Percentiles rank a stretch among this genome's conserved stretches.
Evolutionary conservation across 192 early-diverging fungal species (phyloP).

Genomic region (Rhizoclosmatium sp.): DNA sequence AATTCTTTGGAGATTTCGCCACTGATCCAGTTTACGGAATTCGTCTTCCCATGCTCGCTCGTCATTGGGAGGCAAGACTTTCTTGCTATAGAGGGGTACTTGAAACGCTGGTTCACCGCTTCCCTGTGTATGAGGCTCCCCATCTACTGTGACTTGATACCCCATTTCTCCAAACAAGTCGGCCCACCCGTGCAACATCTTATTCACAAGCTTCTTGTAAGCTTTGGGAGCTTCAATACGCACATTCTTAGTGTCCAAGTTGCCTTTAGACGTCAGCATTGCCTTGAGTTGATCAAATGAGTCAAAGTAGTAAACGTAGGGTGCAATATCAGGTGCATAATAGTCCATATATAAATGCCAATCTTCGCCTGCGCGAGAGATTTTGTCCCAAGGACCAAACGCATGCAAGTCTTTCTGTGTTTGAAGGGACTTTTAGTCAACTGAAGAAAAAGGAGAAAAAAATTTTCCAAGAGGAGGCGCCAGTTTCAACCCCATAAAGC

Average conservation of each 20-base stretch:
- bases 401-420: slow-evolving; percentile 28
- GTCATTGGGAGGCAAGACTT: not conserved
- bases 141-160: slow-evolving; percentile 21
- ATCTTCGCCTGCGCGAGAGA: slow-evolving; percentile 32
- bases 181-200: slow-evolving; percentile 27
- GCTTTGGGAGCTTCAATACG: slow-evolving; percentile 21
- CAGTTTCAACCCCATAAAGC: not conserved
- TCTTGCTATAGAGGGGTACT: not conserved
- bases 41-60: slow-evolving; percentile 18
- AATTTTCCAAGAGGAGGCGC: not conserved
- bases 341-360: slow-evolving; percentile 37
- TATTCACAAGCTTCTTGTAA: slow-evolving; percentile 16
- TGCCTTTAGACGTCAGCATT: slow-evolving; percentile 7
- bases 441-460: not conserved
- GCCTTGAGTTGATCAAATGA: slow-evolving; percentile 27
- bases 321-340: slow-evolving; percentile 21
- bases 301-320: slow-evolving; percentile 32
- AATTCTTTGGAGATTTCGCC: not conserved
- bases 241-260: slow-evolving; percentile 26
- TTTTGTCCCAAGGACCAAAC: slow-evolving; percentile 35
- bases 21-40: not conserved
- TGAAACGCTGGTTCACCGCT: not conserved
- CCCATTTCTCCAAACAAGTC: slow-evolving; percentile 33
- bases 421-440: not conserved
- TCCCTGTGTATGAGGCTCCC: slow-evolving; percentile 5